These are phyloP conservation scores for Debaryomyces sp. DNA, from an alignment of 1,139 yeast genomes.

Conservation along the genomic window DNA sequence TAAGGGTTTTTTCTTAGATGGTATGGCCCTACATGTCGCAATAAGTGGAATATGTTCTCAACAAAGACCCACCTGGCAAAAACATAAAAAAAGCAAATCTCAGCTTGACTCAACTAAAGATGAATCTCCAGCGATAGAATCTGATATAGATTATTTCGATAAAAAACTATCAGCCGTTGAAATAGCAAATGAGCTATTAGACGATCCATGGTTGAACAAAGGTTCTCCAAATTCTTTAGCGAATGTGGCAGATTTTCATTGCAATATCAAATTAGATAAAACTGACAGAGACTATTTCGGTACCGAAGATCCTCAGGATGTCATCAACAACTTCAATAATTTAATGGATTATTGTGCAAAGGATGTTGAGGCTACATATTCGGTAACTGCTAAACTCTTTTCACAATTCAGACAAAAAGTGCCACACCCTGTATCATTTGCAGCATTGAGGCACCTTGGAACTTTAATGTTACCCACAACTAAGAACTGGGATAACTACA, in stretches of 20 bases:
- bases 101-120: conserved; percentile 20
- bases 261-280: conserved; percentile 71
- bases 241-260: conserved; percentile 80
- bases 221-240: conserved; percentile 83
- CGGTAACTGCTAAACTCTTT: conserved; percentile 66
- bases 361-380: conserved; percentile 78
- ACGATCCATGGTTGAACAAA: conserved; percentile 77
- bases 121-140: conserved; percentile 29
- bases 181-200: conserved; percentile 34
- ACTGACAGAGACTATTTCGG: conserved; percentile 65
- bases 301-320: conserved; percentile 52
- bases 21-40: conserved; percentile 92
- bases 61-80: conserved; percentile 81
- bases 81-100: conserved; percentile 49
- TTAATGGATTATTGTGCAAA: conserved; percentile 81
- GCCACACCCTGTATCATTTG: conserved; percentile 95
- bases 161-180: conserved; percentile 19
- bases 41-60: conserved; percentile 91
- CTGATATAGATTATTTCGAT: conserved; percentile 13
- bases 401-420: conserved; percentile 69
- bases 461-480: conserved; percentile 83
- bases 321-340: conserved; percentile 58
- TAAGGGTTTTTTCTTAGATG: conserved; percentile 81
- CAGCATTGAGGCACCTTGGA: conserved; percentile 78
- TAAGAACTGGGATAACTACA: conserved; percentile 69